Conservation (phyloP, 2,329 filamentous ascomycete species). For the Aspergillus cejpii region DNA sequence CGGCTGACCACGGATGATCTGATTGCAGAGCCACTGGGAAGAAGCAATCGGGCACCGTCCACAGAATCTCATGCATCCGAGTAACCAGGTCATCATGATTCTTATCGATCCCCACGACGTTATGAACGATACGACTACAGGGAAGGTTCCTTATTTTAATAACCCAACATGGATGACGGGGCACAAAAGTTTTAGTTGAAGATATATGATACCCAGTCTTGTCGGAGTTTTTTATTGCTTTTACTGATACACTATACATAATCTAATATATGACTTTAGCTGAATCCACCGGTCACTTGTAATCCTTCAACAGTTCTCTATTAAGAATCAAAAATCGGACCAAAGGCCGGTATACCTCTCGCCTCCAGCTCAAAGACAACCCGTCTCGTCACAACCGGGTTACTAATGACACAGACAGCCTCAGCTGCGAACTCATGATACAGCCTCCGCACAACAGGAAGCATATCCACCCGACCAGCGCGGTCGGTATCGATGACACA, state of each 20-base stretch:
- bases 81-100: not conserved
- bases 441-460: conserved; percentile 50
- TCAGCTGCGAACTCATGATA: conserved; percentile 48
- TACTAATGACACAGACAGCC: conserved; percentile 67
- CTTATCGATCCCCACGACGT: conserved; percentile 9
- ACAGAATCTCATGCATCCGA: conserved; percentile 9
- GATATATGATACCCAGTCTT: not conserved
- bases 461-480: conserved; percentile 55
- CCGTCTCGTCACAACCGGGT: conserved; percentile 59
- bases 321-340: conserved; percentile 67
- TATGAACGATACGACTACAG: conserved; percentile 6
- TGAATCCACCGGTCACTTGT: too few species aligned
- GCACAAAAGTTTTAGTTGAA: not conserved
- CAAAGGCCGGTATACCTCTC: conserved; percentile 60
- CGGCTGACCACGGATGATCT: conserved; percentile 33
- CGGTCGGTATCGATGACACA: conserved; percentile 61
- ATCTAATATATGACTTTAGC: not conserved
- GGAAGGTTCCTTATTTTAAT: too few species aligned
- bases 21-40: conserved; percentile 12
- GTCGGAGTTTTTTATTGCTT: conserved; percentile 4
- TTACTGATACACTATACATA: not conserved
- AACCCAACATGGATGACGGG: not conserved
- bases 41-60: conserved; percentile 13
- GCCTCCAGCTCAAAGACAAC: conserved; percentile 63
- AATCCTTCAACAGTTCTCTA: not conserved